phyloP scores from a whole-genome alignment of 495 filamentous ascomycete species.

The Symbiotaphrina buchneri region DNA sequence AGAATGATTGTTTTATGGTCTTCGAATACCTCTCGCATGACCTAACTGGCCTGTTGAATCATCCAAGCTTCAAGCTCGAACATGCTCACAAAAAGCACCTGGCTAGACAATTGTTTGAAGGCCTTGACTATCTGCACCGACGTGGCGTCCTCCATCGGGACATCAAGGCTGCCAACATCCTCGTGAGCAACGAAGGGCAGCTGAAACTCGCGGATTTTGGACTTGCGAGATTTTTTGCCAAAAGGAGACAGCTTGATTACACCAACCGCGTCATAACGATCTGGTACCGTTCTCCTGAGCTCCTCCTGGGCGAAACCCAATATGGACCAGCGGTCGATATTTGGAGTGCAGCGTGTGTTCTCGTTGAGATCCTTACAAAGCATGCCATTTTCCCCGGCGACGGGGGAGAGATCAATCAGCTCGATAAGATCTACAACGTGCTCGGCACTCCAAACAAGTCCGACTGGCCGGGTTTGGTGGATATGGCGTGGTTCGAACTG shows the following conservation, averaged over 20 bases:
- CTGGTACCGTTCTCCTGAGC: conserved; percentile 89
- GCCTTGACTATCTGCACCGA: conserved; percentile 82
- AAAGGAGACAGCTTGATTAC: conserved; percentile 81
- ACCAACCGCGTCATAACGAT: conserved; percentile 97
- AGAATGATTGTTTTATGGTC: conserved; percentile 98
- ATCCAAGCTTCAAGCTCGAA: conserved; percentile 77
- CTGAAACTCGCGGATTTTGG: conserved; percentile 95
- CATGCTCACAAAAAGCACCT: conserved; percentile 82
- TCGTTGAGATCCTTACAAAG: conserved; percentile 89
- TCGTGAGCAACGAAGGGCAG: conserved; percentile 70
- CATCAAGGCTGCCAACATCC: conserved; percentile 47
- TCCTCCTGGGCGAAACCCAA: conserved; percentile 80
- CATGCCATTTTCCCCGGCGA: conserved; percentile 93
- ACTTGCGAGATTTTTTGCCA: conserved; percentile 89
- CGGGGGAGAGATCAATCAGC: conserved; percentile 80
- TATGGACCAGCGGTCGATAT: conserved; percentile 93
- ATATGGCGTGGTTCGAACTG: conserved; percentile 93
- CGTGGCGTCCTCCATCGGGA: conserved; percentile 89
- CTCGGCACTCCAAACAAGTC: conserved; percentile 67
- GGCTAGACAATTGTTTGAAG: conserved; percentile 82
- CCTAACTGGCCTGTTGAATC: conserved; percentile 69
- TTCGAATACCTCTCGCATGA: conserved; percentile 98
- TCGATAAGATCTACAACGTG: conserved; percentile 88
- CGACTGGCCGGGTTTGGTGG: conserved; percentile 71
- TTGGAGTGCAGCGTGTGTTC: conserved; percentile 93